Conservation (phyloP, 2,329 filamentous ascomycete genomes). For the Phyllosticta citribraziliensis region DNA sequence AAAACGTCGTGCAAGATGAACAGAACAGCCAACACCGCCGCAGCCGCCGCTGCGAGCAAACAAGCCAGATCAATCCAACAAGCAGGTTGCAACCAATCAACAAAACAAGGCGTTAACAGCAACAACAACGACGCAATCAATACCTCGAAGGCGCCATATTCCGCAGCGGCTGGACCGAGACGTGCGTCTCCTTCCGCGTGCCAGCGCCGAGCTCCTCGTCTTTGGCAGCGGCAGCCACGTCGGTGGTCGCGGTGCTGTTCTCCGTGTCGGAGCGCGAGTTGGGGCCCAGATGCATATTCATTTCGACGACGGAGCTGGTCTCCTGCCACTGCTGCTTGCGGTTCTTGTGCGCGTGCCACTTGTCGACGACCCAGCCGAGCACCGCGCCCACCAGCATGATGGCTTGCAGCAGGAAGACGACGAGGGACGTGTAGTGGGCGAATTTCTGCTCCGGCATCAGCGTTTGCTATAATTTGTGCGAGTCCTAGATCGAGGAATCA, state of each 20-base stretch:
- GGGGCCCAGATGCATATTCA: conserved; percentile 2
- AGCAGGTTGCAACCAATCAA: not conserved
- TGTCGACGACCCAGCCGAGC: conserved; percentile 28
- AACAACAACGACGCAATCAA: not conserved
- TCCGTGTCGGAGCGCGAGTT: not conserved
- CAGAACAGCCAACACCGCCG: not conserved
- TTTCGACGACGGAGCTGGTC: conserved; percentile 11
- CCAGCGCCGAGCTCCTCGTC: not conserved
- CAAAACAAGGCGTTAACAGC: no score
- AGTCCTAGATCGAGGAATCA: no score
- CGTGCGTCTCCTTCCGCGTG: not conserved
- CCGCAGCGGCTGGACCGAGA: not conserved
- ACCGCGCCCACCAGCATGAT: conserved; percentile 22
- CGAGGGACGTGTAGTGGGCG: conserved; percentile 34
- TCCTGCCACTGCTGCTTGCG: conserved; percentile 20
- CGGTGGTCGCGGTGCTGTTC: not conserved
- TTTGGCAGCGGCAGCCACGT: not conserved
- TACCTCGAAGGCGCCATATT: not conserved
- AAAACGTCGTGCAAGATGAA: no score
- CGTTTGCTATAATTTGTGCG: not conserved
- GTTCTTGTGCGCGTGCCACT: conserved; percentile 23
- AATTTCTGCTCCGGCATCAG: conserved; percentile 25
- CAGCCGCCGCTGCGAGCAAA: not conserved
- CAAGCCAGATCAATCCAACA: not conserved
- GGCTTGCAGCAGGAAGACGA: conserved; percentile 30